Base-by-base conservation (phyloP, 768 basidiomycete species). In the Cystofilobasidium ferigula region DNA sequence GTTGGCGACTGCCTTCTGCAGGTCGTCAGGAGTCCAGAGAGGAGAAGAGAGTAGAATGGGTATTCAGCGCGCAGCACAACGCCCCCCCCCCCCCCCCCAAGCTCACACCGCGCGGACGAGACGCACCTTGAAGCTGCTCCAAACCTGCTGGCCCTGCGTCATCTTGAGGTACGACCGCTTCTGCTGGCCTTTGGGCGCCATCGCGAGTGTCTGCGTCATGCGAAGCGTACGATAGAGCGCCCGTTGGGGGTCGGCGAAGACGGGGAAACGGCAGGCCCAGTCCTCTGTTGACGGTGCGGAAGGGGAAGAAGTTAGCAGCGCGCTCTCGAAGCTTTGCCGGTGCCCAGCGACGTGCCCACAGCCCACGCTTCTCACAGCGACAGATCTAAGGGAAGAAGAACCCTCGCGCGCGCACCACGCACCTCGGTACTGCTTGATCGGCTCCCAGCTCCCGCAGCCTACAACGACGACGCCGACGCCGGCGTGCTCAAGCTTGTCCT, bases 381-480 rank as follows among this genome's bases (percentile, higher is more conserved):
- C n/a, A n/a, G n/a, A n/a, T n/a, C n/a, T n/a, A n/a, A n/a, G n/a
- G n/a, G n/a, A n/a, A n/a, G n/a, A n/a, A n/a, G n/a, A n/a, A n/a
- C n/a, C n/a, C n/a, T n/a, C n/a, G n/a, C n/a, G n/a, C n/a, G n/a
- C n/a, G n/a, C n/a, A n/a, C n/a, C n/a, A 26, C 62, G 35, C 30
- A 63, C 57, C 57, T 24, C 43, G 30, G 57, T 57, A 58, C 2
- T 5, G 13, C 34, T 57, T 57, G 56, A 64, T 58, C 30, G 56
- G 63, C 35, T 64, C 56, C 38, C 30, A 35, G 0, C 30, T 26
- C n/a, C 63, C 57, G 18, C 63, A 64, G 43, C 63, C 63, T 24
- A 64, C n/a, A 20, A 64, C 45, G 56, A 64, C 63, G 30, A 64
- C 20, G n/a, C 48, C 48, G 8, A 64, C 14, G 9, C 56, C 56